Base-by-base conservation (phyloP, 2,329 filamentous ascomycete genomes). In the Alternaria sp. region DNA sequence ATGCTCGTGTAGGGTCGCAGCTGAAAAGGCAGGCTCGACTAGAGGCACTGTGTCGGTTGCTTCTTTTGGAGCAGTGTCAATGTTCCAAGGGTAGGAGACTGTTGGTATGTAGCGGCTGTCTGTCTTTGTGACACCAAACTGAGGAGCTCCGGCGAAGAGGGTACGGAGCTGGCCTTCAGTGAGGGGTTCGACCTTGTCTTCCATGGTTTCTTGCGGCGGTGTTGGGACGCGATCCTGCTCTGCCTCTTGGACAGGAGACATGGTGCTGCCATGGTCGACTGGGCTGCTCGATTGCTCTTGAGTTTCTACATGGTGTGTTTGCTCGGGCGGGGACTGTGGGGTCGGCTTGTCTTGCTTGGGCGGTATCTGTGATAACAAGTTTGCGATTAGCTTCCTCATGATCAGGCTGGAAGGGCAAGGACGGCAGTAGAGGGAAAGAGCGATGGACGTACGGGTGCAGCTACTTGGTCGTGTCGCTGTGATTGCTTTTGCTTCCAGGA, bases 111-210 rank as follows among this genome's bases (percentile, higher is more conserved):
- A 86, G 84, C 87, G 60, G 84, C 85, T 73, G 83, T 86, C 85
- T 68, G 87, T 85, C 59, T 83, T 85, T 54, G 86, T 84, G 66
- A 87, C 85, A 75, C 88, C 89, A 80, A 90, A 92, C 74, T 91
- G 89, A 64, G 90, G 90, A 44, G 90, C 90, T n/a, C 90, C 90
- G 27, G 89, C 90, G 81, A 92, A 92, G 70, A 92, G 84, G 76
- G 88, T 87, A 78, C 89, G 87, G 53, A 92, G 80, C 66, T 91
- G 87, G 41, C 82, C 80, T 46, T 87, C 83, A 68, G 60, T 70
- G 25, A 78, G 59, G 0, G 59, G 27, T 9, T 71, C 64, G n/a
- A 54, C 38, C 25, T 67, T 67, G 2, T 69, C 62, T n/a, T 60
- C 62, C 40, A 58, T 61, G 28, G 63, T 57, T 25, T 64, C 69